phyloP scores from a whole-genome alignment of 2,329 filamentous ascomycete species.

The Alternaria tenuissima region DNA sequence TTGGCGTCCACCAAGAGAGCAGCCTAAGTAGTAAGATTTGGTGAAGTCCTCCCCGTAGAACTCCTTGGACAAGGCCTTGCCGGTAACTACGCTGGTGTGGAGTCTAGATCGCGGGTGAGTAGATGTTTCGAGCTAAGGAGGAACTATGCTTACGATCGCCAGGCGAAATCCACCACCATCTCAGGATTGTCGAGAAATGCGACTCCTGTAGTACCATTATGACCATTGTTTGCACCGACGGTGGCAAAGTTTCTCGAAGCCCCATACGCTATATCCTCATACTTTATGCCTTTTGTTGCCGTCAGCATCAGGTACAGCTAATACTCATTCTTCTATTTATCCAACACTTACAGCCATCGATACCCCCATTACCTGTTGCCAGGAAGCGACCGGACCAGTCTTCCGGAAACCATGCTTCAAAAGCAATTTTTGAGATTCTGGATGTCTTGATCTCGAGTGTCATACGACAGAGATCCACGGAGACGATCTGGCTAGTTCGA shows the following conservation, averaged over 20 bases:
- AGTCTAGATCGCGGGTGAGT: slow-evolving; percentile 25
- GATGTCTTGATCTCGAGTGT: slow-evolving; percentile 55
- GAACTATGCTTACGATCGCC: slow-evolving; percentile 44
- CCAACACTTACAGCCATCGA: slow-evolving; percentile 50
- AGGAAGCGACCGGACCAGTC: slow-evolving; percentile 52
- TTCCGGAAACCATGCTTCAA: slow-evolving; percentile 51
- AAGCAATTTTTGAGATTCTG: slow-evolving; percentile 50
- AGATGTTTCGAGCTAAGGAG: no score
- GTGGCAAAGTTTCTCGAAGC: slow-evolving; percentile 49
- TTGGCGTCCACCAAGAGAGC: slow-evolving; percentile 47
- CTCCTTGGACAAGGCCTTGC: slow-evolving; percentile 47
- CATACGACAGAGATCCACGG: slow-evolving; percentile 53
- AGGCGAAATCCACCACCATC: slow-evolving; percentile 59
- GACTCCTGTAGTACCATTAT: slow-evolving; percentile 55
- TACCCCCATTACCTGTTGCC: slow-evolving; percentile 53
- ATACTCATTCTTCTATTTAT: no score
- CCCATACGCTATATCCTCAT: slow-evolving; percentile 52
- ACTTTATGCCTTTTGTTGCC: slow-evolving; percentile 49
- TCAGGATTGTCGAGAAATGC: slow-evolving; percentile 57
- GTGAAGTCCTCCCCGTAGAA: slow-evolving; percentile 50
- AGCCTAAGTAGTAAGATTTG: slow-evolving; percentile 51
- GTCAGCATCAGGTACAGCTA: neutral
- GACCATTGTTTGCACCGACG: slow-evolving; percentile 53
- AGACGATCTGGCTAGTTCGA: slow-evolving; percentile 46
- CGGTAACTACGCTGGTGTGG: slow-evolving; percentile 51